Conservation (phyloP, 352 stramenopile species). For the Globisporangium viniferum region DNA sequence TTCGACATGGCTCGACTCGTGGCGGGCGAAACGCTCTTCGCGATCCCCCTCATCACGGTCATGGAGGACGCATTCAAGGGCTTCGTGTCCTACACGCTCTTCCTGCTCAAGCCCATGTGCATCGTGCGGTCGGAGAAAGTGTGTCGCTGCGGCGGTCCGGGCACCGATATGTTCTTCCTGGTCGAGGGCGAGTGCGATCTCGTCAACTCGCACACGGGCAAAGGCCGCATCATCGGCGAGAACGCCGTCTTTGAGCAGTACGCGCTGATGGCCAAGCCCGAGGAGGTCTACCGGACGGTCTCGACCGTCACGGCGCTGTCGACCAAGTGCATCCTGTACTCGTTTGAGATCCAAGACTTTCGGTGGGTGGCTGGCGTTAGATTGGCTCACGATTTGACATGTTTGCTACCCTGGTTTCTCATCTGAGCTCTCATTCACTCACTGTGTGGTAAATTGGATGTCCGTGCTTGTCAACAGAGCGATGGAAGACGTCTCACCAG, state of each 20-base stretch:
- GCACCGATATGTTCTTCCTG: constrained; percentile 82
- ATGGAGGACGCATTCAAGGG: constrained; percentile 89
- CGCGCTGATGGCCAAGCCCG: constrained; percentile 59
- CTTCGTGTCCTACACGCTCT: constrained; percentile 86
- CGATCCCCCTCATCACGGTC: constrained; percentile 79
- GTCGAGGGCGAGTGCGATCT: constrained; percentile 83
- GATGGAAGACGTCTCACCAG: constrained; percentile 63
- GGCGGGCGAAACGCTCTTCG: constrained; percentile 68
- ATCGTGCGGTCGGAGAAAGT: constrained; percentile 71
- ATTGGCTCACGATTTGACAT: not conserved
- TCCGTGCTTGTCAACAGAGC: constrained; percentile 20
- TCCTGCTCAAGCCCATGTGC: constrained; percentile 73
- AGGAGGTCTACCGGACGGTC: constrained; percentile 75
- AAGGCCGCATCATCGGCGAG: constrained; percentile 57
- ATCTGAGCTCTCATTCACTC: not conserved
- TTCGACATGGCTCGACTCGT: constrained; percentile 82
- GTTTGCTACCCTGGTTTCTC: not conserved
- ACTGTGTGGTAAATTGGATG: no score
- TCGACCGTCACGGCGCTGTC: constrained; percentile 69
- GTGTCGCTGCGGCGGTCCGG: constrained; percentile 64
- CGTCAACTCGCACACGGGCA: constrained; percentile 59
- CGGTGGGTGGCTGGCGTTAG: constrained; percentile 32
- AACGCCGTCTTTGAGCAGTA: constrained; percentile 85
- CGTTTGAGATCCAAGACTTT: constrained; percentile 76
- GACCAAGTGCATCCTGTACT: constrained; percentile 75